Base-by-base conservation (phyloP, 176 grass and related monocot genomes). In the Oryza coarctata region DNA sequence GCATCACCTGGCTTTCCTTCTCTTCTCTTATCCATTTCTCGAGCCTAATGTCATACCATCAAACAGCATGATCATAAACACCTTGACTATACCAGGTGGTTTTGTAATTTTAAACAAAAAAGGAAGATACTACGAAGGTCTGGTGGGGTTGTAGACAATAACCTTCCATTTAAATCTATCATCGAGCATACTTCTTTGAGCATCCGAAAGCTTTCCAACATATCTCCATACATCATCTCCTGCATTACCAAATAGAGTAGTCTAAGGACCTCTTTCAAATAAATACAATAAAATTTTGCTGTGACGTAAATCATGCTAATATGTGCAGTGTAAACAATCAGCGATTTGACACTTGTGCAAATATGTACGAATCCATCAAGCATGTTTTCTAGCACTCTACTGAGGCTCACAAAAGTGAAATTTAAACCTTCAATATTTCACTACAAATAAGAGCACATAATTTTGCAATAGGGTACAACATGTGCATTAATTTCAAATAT, bases 141-240 rank as follows among this genome's bases (percentile, higher is more conserved):
- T 60, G 77, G 44, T 34, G 31, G 30, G 23, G 49, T 78, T 9
- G 75, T 64, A 79, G 79, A 89, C 66, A 73, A 64, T 80, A 35
- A 94, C 96, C 96, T 99, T 99, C 96, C 96, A 99, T 83, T 99
- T 99, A 91, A 99, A 99, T 72, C 96, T 99, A 90, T 99, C 96
- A 95, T 99, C 96, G 1, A 99, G 93, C 96, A 99, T 99, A 76
- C 96, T 99, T 87, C 91, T 90, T 89, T 99, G 96, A 76, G 96
- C 96, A 90, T 99, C 96, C 58, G 96, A 99, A 70, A 99, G 90
- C 71, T 99, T 99, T 58, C 96, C 96, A 86, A 99, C 96, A 83
- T 92, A 99, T 73, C 91, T 83, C 96, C 96, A 99, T 33, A 99
- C 91, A 88, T 99, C 96, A 47, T 99, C 96, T 20, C 93, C 96